phyloP scores from a whole-genome alignment of 1,284 basidiomycete species.

The Leccinum discolor region DNA sequence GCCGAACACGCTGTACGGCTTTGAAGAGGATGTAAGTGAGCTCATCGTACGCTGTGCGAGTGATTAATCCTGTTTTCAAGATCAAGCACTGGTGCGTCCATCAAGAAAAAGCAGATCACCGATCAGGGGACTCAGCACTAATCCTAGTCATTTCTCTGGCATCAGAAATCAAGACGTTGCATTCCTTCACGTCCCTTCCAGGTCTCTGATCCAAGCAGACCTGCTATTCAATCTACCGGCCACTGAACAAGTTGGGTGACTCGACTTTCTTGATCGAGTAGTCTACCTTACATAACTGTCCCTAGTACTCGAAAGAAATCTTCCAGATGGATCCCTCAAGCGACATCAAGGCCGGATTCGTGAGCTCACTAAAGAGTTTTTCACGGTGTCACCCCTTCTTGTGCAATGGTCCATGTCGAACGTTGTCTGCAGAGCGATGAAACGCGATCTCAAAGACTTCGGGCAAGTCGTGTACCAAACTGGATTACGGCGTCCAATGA shows the following conservation, averaged over 20 bases:
- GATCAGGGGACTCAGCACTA: constrained; percentile 3
- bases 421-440: too few relatives aligned
- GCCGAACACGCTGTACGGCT: constrained; percentile 70
- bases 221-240: constrained; percentile 89
- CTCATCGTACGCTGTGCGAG: neutral
- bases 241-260: constrained; percentile 71
- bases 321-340: too few relatives aligned
- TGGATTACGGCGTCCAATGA: too few relatives aligned
- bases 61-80: neutral
- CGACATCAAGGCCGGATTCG: too few relatives aligned
- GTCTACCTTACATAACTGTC: constrained; percentile 9
- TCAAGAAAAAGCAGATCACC: neutral
- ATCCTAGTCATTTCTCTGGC: constrained; percentile 74
- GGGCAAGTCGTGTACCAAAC: too few relatives aligned
- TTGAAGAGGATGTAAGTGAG: constrained; percentile 72
- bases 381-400: too few relatives aligned
- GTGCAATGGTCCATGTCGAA: too few relatives aligned
- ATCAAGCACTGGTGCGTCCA: too few relatives aligned
- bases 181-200: constrained; percentile 81
- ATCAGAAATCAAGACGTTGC: constrained; percentile 88
- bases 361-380: too few relatives aligned
- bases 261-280: neutral
- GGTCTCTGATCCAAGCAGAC: constrained; percentile 86
- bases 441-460: too few relatives aligned
- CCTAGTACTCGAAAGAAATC: too few relatives aligned